Conservation (phyloP, 2,329 filamentous ascomycete genomes). For the Rugonectria rugulosa region DNA sequence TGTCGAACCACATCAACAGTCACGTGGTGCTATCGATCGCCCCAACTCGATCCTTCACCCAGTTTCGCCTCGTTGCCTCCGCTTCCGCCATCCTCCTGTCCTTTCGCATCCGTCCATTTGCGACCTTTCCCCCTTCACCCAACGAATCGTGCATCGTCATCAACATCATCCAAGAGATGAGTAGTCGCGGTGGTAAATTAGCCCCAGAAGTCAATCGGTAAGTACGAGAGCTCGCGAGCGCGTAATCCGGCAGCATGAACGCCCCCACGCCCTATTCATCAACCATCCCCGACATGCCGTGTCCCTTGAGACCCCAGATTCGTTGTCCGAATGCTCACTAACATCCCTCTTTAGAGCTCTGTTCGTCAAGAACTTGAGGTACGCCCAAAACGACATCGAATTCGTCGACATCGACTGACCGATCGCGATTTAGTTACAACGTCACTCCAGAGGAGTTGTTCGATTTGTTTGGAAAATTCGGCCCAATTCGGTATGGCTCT, state of each 20-base stretch:
- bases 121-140: constrained; percentile 37
- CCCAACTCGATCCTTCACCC: constrained; percentile 38
- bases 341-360: constrained; percentile 75
- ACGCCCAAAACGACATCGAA: constrained; percentile 42
- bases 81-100: constrained; percentile 40
- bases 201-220: constrained; percentile 99
- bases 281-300: constrained; percentile 14
- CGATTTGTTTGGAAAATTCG: constrained; percentile 98
- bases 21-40: constrained; percentile 37
- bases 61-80: constrained; percentile 41
- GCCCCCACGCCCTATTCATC: constrained; percentile 14
- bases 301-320: constrained; percentile 20
- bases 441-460: constrained; percentile 97
- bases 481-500: constrained; percentile 81
- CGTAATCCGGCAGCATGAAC: constrained; percentile 21
- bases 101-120: constrained; percentile 35
- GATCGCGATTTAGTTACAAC: constrained; percentile 86
- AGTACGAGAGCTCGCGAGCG: constrained; percentile 32
- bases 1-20: constrained; percentile 30
- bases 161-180: constrained; percentile 77
- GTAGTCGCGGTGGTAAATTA: constrained; percentile 95
- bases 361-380: constrained; percentile 99
- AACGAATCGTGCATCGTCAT: constrained; percentile 43
- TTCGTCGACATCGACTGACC: constrained; percentile 48
- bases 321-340: constrained; percentile 36